Percentiles rank a stretch among this genome's conserved stretches.
These are phyloP conservation scores for Porodaedalea pini DNA, from an alignment of 1,284 basidiomycete genomes.

Conservation along the genomic window DNA sequence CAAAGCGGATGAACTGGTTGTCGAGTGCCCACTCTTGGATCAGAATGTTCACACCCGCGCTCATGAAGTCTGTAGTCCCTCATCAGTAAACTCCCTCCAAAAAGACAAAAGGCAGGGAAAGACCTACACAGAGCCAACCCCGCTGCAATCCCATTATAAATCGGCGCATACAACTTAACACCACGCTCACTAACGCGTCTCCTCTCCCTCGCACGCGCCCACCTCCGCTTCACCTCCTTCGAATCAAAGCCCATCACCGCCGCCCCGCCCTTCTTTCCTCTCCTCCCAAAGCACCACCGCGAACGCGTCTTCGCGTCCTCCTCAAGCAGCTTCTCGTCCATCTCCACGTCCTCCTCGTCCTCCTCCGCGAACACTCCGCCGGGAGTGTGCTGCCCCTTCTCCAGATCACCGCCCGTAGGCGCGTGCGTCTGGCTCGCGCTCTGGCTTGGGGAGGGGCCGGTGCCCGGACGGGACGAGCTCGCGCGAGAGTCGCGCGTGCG, in stretches of 20 bases:
- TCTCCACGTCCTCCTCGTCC: slow-evolving; percentile 12
- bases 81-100: too few relatives aligned
- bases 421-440: slow-evolving; percentile 1
- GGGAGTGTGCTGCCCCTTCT: slow-evolving; percentile 15
- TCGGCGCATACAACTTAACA: slow-evolving; percentile 61
- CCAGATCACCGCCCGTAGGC: slow-evolving; percentile 2
- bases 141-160: slow-evolving; percentile 72
- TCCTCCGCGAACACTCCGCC: slow-evolving; percentile 1
- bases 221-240: slow-evolving; percentile 10
- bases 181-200: slow-evolving; percentile 7
- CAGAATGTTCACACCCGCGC: slow-evolving; percentile 51
- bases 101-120: slow-evolving; percentile 49
- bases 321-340: slow-evolving; percentile 13
- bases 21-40: slow-evolving; percentile 70
- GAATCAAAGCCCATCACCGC: background rate
- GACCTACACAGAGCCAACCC: slow-evolving; percentile 61
- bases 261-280: slow-evolving; percentile 6
- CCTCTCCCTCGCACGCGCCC: slow-evolving; percentile 3
- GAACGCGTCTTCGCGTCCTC: slow-evolving; percentile 6
- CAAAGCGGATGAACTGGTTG: slow-evolving; percentile 57
- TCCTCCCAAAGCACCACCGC: slow-evolving; percentile 1
- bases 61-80: too few relatives aligned
- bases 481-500: slow-evolving; percentile 1
- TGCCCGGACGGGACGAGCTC: background rate
- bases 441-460: background rate